Evolutionary conservation across 768 basidiomycete species (phyloP).

Genomic region (Lenzites betulinus): DNA sequence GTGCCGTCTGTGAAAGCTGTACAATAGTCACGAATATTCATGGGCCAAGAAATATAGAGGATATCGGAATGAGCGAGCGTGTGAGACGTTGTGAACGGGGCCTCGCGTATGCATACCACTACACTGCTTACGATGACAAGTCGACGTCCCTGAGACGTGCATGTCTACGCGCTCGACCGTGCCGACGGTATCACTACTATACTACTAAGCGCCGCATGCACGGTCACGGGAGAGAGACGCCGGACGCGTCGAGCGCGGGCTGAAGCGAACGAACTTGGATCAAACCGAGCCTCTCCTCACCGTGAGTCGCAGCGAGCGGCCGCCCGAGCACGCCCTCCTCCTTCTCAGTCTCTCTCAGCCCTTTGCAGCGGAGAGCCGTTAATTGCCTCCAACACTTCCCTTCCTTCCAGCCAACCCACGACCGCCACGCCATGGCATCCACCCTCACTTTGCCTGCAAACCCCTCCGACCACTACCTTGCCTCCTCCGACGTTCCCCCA

Average conservation of each 20-base stretch:
- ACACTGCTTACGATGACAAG: no score
- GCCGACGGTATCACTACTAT: no score
- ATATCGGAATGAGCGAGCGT: neutral
- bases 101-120: no score
- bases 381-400: neutral
- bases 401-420: neutral
- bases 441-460: conserved; percentile 29
- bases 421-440: conserved; percentile 25
- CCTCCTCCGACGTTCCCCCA: conserved; percentile 26
- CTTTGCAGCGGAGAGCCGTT: neutral
- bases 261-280: neutral
- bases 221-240: neutral
- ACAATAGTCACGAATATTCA: neutral
- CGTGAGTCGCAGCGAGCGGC: neutral
- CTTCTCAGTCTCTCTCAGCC: neutral
- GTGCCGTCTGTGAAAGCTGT: neutral
- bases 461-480: conserved; percentile 16
- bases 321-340: neutral
- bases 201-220: no score
- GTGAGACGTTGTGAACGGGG: neutral
- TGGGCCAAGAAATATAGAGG: neutral
- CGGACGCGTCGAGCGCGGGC: neutral
- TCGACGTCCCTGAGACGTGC: no score
- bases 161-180: no score
- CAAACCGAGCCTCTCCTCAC: neutral